Conservation (phyloP, 768 basidiomycete species). For the Daedaleopsis sinensis region DNA sequence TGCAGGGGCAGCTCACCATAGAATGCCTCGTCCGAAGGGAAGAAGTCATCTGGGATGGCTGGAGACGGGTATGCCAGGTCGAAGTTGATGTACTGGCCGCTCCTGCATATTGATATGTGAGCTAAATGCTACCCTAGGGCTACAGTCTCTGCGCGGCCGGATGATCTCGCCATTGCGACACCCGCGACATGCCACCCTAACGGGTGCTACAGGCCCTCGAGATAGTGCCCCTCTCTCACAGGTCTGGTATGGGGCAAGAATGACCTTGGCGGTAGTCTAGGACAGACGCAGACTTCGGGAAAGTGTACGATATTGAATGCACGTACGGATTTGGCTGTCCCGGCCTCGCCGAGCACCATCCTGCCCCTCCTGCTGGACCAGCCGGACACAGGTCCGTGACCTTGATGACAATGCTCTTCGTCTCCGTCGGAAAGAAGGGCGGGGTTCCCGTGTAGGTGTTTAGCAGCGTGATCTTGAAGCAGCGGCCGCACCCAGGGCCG, state of each 20-base stretch:
- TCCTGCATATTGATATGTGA: constrained; percentile 43
- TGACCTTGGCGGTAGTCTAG: no score
- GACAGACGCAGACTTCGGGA: not conserved
- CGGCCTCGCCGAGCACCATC: constrained; percentile 74
- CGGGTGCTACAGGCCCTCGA: no score
- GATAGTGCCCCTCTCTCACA: no score
- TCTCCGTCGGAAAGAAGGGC: constrained; percentile 64
- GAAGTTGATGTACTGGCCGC: constrained; percentile 74
- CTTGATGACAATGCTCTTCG: constrained; percentile 72
- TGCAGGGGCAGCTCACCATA: constrained; percentile 57
- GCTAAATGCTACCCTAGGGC: not conserved
- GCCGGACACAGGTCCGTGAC: constrained; percentile 85
- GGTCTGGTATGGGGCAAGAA: no score
- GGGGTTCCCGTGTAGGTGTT: constrained; percentile 69
- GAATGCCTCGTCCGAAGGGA: constrained; percentile 66
- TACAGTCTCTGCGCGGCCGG: not conserved
- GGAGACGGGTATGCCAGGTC: constrained; percentile 79
- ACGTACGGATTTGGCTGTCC: constrained; percentile 61
- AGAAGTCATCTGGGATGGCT: constrained; percentile 70
- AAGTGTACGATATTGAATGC: not conserved
- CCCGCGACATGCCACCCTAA: no score
- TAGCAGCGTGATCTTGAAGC: constrained; percentile 77
- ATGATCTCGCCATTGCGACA: not conserved
- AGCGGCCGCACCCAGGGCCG: constrained; percentile 74
- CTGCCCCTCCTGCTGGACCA: constrained; percentile 45